Evolutionary conservation across 306 rosid genomes (phyloP), one percentile per base, ranked within the genome.

Genomic region (Delonix regia): DNA sequence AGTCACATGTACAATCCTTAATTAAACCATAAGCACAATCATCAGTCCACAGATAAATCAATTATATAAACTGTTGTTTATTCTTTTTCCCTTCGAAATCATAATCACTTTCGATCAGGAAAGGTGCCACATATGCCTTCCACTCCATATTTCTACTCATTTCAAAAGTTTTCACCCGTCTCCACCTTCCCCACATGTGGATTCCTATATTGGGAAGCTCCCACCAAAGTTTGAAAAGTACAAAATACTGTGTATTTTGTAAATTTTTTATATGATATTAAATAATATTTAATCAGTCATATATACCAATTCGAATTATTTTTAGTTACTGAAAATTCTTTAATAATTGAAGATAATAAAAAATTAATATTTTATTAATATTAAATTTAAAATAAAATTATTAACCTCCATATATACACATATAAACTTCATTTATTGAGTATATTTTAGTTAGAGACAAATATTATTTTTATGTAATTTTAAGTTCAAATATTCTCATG

Each of bases 51-150:
- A 2, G 12, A 10, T 44, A 44, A 44, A 48, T 48, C 0, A 16
- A 48, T 48, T 48, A 48, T 4, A 14, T 16, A 48, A 48, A 5
- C 7, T 48, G 56, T 18, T 18, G 10, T 10, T 16, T 4, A 49
- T 42, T 42, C 38, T 42, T 68, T 4, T 65, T 65, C 44, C 14
- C 22, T 22, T 52, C 8, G 41, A 25, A 15, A 14, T 69, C 25
- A 8, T 8, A 44, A 42, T 4, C 2, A 15, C 42, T 69, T 69
- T 33, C 11, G 22, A 34, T 61, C 0, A 72, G 15, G 9, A 39
- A 73, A 73, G 30, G 25, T 55, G 77, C 67, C 61, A 28, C 66
- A 34, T 22, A 27, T 14, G 33, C 67, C 51, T 55, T 36, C 65
- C 65, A 59, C 66, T 53, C 18, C 44, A 19, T 19, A 19, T 44